A percentile compares a stretch with the other conserved stretches of the same genome.
These are phyloP conservation scores for Neostapfia colusana DNA, from an alignment of 176 grass and related monocot species.

Conservation along the genomic window DNA sequence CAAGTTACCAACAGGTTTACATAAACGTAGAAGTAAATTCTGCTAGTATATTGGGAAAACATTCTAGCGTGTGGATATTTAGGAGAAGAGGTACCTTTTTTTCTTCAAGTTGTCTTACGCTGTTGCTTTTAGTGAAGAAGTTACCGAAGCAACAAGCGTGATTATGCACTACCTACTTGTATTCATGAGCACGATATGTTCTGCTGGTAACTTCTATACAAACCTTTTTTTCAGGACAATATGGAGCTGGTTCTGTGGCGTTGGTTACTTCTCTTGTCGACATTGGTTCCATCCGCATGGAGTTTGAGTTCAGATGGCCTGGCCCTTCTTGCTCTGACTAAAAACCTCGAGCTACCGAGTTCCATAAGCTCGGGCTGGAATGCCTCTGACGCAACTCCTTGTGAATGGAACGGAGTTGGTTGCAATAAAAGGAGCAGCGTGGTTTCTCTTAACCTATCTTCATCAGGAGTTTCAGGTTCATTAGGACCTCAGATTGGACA, in stretches of 20 bases:
- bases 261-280: slow-evolving; percentile 31
- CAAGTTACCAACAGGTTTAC: not conserved
- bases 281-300: slow-evolving; percentile 29
- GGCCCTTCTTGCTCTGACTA: slow-evolving; percentile 57
- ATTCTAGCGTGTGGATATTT: not conserved
- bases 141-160: not conserved
- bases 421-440: slow-evolving; percentile 45
- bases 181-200: not conserved
- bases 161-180: not conserved
- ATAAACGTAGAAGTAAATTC: not conserved
- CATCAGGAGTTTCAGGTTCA: slow-evolving; percentile 43
- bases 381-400: slow-evolving; percentile 51
- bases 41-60: not conserved
- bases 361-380: slow-evolving; percentile 53
- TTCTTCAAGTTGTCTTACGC: not conserved
- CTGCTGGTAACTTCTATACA: slow-evolving; percentile 29
- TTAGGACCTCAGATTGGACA: slow-evolving; percentile 57
- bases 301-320: slow-evolving; percentile 63
- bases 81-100: not conserved
- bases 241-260: slow-evolving; percentile 46
- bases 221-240: slow-evolving; percentile 41
- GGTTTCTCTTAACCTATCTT: slow-evolving; percentile 47
- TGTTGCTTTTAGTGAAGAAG: not conserved
- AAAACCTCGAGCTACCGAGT: slow-evolving; percentile 42
- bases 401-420: slow-evolving; percentile 49